Evolutionary conservation across 75 land plant genomes (phyloP).

Genomic region (Picea sitchensis): DNA sequence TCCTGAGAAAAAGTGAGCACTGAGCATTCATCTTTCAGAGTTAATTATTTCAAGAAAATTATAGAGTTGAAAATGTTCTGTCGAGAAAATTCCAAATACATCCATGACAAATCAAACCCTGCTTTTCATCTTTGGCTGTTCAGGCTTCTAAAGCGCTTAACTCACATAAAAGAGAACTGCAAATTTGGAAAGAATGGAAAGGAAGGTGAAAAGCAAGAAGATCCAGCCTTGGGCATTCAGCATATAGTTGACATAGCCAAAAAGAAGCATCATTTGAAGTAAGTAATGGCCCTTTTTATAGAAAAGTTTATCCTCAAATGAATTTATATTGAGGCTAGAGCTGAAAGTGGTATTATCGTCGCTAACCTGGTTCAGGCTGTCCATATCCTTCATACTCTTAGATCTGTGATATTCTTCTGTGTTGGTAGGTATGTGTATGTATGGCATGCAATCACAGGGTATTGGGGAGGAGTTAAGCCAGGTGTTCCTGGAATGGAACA

Average conservation of each 20-base stretch:
- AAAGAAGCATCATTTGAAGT: constrained; percentile 45
- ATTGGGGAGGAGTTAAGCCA: constrained; percentile 83
- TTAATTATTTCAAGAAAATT: neutral
- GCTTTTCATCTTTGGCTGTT: constrained; percentile 4
- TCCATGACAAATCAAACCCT: neutral
- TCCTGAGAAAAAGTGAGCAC: neutral
- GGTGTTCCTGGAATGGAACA: constrained; percentile 37
- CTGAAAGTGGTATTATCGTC: neutral
- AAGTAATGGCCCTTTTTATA: constrained; percentile 15
- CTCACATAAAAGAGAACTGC: constrained; percentile 64
- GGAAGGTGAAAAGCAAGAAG: constrained; percentile 40
- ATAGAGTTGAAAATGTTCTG: neutral
- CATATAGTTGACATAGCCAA: constrained; percentile 37
- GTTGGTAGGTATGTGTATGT: constrained; percentile 67
- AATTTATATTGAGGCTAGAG: neutral
- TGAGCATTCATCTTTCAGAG: too few species aligned
- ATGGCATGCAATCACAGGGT: constrained; percentile 86
- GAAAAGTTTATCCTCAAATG: neutral
- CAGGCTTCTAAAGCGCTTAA: constrained; percentile 73
- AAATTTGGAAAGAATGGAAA: constrained; percentile 56
- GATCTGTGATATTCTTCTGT: neutral
- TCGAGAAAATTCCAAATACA: neutral
- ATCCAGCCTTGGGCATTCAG: constrained; percentile 33
- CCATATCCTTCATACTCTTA: neutral
- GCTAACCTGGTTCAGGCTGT: neutral